Evolutionary conservation across 2,329 filamentous ascomycete species (phyloP).

Genomic region (Cladophialophora immunda): DNA sequence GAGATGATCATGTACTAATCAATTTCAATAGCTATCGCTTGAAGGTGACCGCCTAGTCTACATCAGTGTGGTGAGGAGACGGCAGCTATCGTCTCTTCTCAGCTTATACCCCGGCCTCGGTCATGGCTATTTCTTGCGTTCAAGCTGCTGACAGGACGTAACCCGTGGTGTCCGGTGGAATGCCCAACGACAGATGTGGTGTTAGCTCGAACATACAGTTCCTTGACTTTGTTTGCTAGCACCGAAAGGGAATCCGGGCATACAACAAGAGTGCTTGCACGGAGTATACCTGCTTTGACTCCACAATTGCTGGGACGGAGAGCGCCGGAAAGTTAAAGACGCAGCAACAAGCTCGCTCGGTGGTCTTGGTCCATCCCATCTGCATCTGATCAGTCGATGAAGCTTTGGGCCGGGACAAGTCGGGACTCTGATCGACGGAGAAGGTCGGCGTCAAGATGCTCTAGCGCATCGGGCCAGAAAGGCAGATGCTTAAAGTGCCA

Average conservation of each 20-base stretch:
- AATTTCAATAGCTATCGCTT: slow-evolving; percentile 3
- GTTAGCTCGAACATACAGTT: not conserved
- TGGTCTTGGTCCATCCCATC: not conserved
- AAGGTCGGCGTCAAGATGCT: not conserved
- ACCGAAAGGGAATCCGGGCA: not conserved
- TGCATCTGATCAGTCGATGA: slow-evolving; percentile 7
- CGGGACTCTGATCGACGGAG: slow-evolving; percentile 3
- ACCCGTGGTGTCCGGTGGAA: not conserved
- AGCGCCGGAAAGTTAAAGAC: not conserved
- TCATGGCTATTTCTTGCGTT: not conserved
- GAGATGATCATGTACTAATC: slow-evolving; percentile 1
- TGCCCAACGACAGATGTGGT: not conserved
- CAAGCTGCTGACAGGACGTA: slow-evolving; percentile 3
- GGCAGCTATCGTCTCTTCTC: slow-evolving; percentile 12
- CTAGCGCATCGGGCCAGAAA: not conserved
- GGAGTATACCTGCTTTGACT: not conserved
- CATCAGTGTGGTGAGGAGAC: not conserved
- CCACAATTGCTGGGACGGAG: slow-evolving; percentile 2
- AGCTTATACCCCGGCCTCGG: slow-evolving; percentile 5
- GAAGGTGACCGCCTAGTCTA: slow-evolving; percentile 1
- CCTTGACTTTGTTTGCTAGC: not conserved
- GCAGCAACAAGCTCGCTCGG: not conserved
- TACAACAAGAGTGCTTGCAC: not conserved
- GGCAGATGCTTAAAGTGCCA: not conserved
- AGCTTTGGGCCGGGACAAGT: slow-evolving; percentile 2